A percentile compares a stretch with the other conserved stretches of the same genome.
phyloP scores from a whole-genome alignment of 257 asterid species.

The Perilla frutescens region DNA sequence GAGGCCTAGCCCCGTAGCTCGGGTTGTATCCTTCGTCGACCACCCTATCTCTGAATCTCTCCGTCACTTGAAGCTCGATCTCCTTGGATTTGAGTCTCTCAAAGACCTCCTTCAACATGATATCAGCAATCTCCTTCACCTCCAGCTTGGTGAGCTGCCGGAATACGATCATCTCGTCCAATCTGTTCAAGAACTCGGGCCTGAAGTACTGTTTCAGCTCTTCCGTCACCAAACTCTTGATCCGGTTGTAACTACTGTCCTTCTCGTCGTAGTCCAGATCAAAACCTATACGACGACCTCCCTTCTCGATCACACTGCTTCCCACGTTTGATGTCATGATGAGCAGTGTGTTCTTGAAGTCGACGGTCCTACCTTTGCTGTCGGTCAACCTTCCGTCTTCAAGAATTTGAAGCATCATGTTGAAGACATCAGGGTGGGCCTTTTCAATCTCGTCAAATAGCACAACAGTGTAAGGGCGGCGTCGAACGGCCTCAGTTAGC shows the following conservation, averaged over 20 bases:
- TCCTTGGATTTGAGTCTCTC: constrained; percentile 65
- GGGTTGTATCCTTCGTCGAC: constrained; percentile 74
- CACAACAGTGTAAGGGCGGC: constrained; percentile 75
- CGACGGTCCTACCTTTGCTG: constrained; percentile 80
- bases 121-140: constrained; percentile 80
- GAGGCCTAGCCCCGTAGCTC: constrained; percentile 85
- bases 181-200: constrained; percentile 82
- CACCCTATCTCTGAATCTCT: constrained; percentile 68
- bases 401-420: constrained; percentile 83
- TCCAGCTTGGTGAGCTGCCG: constrained; percentile 72
- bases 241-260: constrained; percentile 70
- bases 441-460: constrained; percentile 87
- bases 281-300: constrained; percentile 64
- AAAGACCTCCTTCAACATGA: constrained; percentile 71
- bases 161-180: constrained; percentile 84
- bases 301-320: constrained; percentile 72
- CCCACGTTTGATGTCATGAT: constrained; percentile 90
- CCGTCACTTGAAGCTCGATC: constrained; percentile 66
- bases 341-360: constrained; percentile 80
- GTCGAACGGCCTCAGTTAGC: constrained; percentile 80
- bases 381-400: constrained; percentile 91
- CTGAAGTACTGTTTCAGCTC: constrained; percentile 75
- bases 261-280: constrained; percentile 65
- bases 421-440: constrained; percentile 83
- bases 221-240: constrained; percentile 62